phyloP scores from a whole-genome alignment of 371 early-diverging fungal genomes.

The Mucor circinelloides region DNA sequence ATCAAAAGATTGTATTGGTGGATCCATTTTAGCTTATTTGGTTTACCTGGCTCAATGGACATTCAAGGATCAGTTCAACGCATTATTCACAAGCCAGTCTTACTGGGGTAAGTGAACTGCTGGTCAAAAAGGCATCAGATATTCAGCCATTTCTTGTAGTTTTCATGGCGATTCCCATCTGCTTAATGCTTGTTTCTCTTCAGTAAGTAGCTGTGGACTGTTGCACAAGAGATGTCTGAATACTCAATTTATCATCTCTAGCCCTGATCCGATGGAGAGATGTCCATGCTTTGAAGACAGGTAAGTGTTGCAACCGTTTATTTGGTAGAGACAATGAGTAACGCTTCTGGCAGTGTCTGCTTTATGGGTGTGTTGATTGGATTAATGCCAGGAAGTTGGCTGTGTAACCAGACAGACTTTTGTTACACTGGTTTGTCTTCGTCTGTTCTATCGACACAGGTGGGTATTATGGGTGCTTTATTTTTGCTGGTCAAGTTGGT shows the following conservation, averaged over 20 bases:
- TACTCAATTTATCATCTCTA: neutral
- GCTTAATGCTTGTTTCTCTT: conserved; percentile 52
- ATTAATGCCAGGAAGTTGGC: conserved; percentile 66
- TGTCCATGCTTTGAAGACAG: conserved; percentile 86
- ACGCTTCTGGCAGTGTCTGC: conserved; percentile 52
- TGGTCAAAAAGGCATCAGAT: neutral
- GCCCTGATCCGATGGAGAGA: conserved; percentile 74
- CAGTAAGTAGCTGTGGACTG: conserved; percentile 45
- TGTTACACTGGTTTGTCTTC: conserved; percentile 39
- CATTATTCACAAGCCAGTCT: conserved; percentile 52
- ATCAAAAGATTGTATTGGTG: conserved; percentile 68
- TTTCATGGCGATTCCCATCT: conserved; percentile 40
- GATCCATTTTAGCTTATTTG: conserved; percentile 59
- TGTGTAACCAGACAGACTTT: conserved; percentile 42
- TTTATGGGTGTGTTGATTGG: conserved; percentile 74
- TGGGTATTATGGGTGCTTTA: conserved; percentile 26
- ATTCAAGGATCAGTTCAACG: conserved; percentile 52
- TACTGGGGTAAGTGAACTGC: conserved; percentile 45
- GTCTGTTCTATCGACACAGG: conserved; percentile 39
- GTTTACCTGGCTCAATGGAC: conserved; percentile 65
- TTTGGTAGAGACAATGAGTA: neutral
- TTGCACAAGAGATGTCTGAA: neutral
- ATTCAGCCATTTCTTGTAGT: conserved; percentile 19
- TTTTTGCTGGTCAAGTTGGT: conserved; percentile 49
- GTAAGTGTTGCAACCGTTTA: conserved; percentile 5